Base-by-base conservation (phyloP, 176 grass and related monocot genomes). In the Carex cristatella region DNA sequence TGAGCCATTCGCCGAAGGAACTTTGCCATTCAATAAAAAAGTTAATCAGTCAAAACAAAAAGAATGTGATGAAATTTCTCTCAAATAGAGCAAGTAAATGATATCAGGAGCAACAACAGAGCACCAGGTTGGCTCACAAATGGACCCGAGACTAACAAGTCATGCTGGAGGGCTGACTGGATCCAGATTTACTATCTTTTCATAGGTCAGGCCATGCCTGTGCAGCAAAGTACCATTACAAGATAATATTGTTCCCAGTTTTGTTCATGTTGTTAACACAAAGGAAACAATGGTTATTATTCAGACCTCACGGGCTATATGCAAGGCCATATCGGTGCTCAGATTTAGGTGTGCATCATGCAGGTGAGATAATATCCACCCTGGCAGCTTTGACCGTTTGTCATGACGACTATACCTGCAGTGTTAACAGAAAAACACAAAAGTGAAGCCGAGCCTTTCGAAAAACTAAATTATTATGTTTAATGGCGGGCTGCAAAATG, bases 361-460 rank as follows among this genome's bases (percentile, higher is more conserved):
- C 79, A 98, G 86, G 74, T 98, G 93, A 32, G 93, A 95, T 69
- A 95, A 72, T 95, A 95, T 98, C 93, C 96, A 98, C n/a, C 93
- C 91, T 13, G 96, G 96, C 58, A 98, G 89, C 82, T 98, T 98
- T 40, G 96, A 98, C 30, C 91, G 82, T 63, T 98, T 98, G 64
- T 98, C 96, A 79, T 94, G 91, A 14, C 93, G 89, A 79, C 90
- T 94, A 84, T 98, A 95, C 63, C 93, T 98, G 90, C 16, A 56
- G 76, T 68, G 14, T 81, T 65, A 65, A 81, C 8, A 64, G 23
- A 53, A 31, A 35, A 3, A 64, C 35, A 54, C 12, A 69, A 31
- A 66, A n/a, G 40, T 51, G 64, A 65, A 83, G 11, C 59, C 8
- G 3, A 48, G 4, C 18, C 8, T 65, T 81, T 44, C 1, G 48